Base-by-base conservation (phyloP, 78 protist species). In the Dictyostelium brefeldianum region DNA sequence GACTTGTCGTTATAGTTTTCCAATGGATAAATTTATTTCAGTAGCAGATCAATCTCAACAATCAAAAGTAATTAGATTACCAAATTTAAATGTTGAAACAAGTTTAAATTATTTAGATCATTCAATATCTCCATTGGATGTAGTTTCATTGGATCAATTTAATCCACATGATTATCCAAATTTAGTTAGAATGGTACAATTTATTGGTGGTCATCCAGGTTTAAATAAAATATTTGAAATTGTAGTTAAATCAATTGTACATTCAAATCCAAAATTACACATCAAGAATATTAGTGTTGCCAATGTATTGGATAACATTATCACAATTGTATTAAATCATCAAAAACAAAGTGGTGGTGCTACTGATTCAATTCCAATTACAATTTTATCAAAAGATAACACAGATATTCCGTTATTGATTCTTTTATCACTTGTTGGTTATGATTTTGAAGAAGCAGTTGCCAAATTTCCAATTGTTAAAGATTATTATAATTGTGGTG, bases 131-230 rank as follows among this genome's bases (percentile, higher is more conserved):
- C 70, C 70, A 22, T 31, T 62, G 22, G 22, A 20, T 25, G 27
- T 62, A 11, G 18, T 11, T 11, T 2, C 43, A 36, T 36, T 36
- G 1, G 70, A 62, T 11, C 43, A 62, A 4, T 62, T 62, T 17
- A 62, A 62, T 6, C 31, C 25, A 25, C 70, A 62, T 3, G 70
- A 62, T 2, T 62, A 62, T 25, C 70, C 70, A 62, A 62, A 62
- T 62, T 25, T 62, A 11, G 22, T 25, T 62, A 62, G 70, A 17
- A 36, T 62, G 3, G 22, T 62, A 62, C 70, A 62, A 62, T 62
- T 62, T 17, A 62, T 62, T 62, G 70, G 70, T 62, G 70, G 70
- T 62, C 70, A 62, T 25, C 10, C 70, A 25, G 70, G 70, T 25
- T 62, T 62, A 11, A 62, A 62, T 62, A 17, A 62, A 62, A 22